Base-by-base conservation (phyloP, 805 yeast species). In the Hanseniaspora lachancei region DNA sequence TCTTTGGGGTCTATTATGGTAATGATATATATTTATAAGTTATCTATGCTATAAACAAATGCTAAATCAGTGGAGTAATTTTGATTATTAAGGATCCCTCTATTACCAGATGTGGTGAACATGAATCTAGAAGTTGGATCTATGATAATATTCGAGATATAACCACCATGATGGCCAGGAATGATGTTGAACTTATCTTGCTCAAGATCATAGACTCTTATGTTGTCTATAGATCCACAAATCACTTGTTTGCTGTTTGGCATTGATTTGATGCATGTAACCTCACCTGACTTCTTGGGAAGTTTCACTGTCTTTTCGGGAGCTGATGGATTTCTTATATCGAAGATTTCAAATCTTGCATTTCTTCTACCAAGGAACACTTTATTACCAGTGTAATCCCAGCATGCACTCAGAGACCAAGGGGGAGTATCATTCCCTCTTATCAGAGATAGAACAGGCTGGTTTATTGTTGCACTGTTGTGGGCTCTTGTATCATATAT, bases 151-250 rank as follows among this genome's bases (percentile, higher is more conserved):
- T 81, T 80, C 49, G 95, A 84, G 36, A 93, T 72, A 2, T 80
- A 79, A 29, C 97, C 96, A 49, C 98, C 97, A 64, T 87, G 96
- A 67, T 93, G 97, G 0, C 98, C 97, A 0, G 98, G 96, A 12
- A 93, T 77, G 62, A 95, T 89, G 66, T 83, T 75, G 65, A 91
- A 93, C 29, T 65, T 61, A 1, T 56, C 49, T 63, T 57, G 53
- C 40, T 64, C 69, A 57, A 89, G 73, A 64, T 93, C 95, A 69
- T 88, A 93, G 32, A 93, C 70, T 62, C 98, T 75, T 39, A 93
- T 81, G 64, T 93, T 93, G 65, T 93, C 98, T 60, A 77, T 78
- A 1, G 96, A 89, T 0, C 95, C 97, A 67, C 96, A 88, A 16
- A 93, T 70, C 10, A 93, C 62, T 64, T 86, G 91, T 59, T 81